phyloP scores from a whole-genome alignment of 805 yeast species.

The Cyberlindnera suaveolens region DNA sequence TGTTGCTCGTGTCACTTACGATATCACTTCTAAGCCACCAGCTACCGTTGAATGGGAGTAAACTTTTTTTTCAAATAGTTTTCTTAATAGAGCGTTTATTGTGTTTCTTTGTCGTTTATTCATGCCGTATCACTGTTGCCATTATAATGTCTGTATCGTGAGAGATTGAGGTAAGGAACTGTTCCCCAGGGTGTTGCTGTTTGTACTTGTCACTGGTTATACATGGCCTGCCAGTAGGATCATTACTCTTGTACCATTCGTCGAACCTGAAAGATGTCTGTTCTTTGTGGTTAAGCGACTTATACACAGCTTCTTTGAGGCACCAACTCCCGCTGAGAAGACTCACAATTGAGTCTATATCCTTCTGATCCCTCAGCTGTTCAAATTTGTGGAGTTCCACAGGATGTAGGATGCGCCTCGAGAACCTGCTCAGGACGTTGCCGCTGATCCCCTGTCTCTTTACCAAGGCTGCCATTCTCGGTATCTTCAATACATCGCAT shows the following conservation, averaged over 20 bases:
- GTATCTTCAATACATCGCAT: conserved; percentile 41
- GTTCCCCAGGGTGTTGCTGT: conserved; percentile 29
- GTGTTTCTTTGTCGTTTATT: background rate
- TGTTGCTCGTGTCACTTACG: conserved; percentile 98
- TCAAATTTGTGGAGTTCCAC: conserved; percentile 33
- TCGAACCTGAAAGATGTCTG: conserved; percentile 51
- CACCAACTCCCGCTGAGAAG: conserved; percentile 63
- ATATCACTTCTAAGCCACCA: conserved; percentile 98
- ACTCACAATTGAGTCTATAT: conserved; percentile 25
- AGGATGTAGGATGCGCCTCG: conserved; percentile 46
- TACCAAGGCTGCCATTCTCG: conserved; percentile 41
- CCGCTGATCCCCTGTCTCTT: conserved; percentile 26
- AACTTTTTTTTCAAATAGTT: background rate
- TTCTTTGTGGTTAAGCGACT: conserved; percentile 42
- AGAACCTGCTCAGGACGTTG: conserved; percentile 30
- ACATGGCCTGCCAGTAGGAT: conserved; percentile 37
- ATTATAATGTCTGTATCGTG: conserved; percentile 60
- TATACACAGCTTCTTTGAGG: conserved; percentile 67
- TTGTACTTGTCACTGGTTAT: conserved; percentile 31
- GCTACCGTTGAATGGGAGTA: conserved; percentile 99
- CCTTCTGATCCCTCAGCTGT: conserved; percentile 9
- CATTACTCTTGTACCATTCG: conserved; percentile 49
- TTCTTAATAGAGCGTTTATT: background rate
- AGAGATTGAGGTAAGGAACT: conserved; percentile 48
- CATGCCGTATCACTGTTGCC: conserved; percentile 47